Base-by-base conservation (phyloP, 495 filamentous ascomycete genomes). In the Penicillium taxi region DNA sequence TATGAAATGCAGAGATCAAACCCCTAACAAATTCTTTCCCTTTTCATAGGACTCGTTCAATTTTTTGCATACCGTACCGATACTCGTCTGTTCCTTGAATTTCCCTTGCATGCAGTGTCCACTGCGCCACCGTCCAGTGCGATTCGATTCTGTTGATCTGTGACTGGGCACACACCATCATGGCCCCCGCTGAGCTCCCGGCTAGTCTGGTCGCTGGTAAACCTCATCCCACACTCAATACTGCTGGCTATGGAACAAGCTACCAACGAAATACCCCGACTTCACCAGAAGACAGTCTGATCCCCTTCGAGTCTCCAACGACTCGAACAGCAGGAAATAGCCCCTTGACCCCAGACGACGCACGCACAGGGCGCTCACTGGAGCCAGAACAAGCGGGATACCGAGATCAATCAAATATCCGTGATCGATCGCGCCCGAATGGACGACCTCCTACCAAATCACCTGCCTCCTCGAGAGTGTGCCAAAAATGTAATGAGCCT, bases 401-500 rank as follows among this genome's bases (percentile, higher is more conserved):
- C 34, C 64, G 61, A 38, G 66, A 70, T 25, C 48, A 52, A 19
- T 58, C 66, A 1, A 44, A 49, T 17, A 56, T 58, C 12, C 51
- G 62, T 15, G 64, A 70, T 37, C 51, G 68, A 42, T 66, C 69
- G 12, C 67, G 68, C 32, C 53, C 59, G 3, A 69, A 63, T 34
- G 64, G 59, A n/a, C 56, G 65, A 36, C 47, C 61, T 13, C 58
- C 58, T 9, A 60, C 56, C 9, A 70, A 71, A 28, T 62, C 63
- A 2, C 58, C 63, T 1, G 63, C 53, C 42, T 52, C 63, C 6
- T 58, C 63, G 12, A 66, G 86, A 40, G 63, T 81, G 7, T 98
- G 91, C 58, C 86, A 86, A 45, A 95, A 95, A 58, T 98, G 91
- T 55, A 76, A 75, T 40, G 81, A 86, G 44, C 66, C 77, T 28